Conservation (phyloP, 192 early-diverging fungal genomes). For the Umbelopsis vinacea region DNA sequence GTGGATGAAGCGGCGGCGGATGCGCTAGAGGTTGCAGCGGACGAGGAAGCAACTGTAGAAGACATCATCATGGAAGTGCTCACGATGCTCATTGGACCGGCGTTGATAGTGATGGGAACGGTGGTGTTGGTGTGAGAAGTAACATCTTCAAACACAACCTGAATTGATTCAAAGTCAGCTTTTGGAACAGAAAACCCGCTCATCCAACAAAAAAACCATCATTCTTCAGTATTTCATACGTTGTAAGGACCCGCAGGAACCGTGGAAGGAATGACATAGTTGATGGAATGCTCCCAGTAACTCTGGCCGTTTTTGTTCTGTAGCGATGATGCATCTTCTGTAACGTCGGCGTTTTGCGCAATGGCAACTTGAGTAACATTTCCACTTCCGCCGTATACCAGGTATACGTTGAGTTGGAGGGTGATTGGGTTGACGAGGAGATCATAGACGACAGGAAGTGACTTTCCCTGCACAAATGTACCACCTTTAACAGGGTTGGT, state of each 20-base stretch:
- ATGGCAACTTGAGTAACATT: background rate
- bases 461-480: background rate
- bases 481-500: constrained; percentile 6
- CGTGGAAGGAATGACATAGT: constrained; percentile 21
- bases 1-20: background rate
- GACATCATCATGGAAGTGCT: background rate
- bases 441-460: constrained; percentile 4
- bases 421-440: constrained; percentile 1
- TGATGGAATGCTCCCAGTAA: constrained; percentile 32
- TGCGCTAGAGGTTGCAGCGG: background rate
- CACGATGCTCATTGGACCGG: background rate
- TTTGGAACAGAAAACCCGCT: background rate
- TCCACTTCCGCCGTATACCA: constrained; percentile 1
- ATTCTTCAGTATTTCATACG: too few species aligned
- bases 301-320: constrained; percentile 16
- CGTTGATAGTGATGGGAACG: constrained; percentile 22
- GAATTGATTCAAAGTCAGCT: background rate
- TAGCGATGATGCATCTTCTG: constrained; percentile 3
- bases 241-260: constrained; percentile 27
- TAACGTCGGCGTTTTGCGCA: constrained; percentile 25
- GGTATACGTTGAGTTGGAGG: background rate
- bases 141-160: constrained; percentile 25
- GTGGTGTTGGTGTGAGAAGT: constrained; percentile 22
- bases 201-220: too few species aligned
- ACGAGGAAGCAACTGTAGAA: background rate